Evolutionary conservation across 768 basidiomycete genomes (phyloP).

Genomic region (Clavulina sp.): DNA sequence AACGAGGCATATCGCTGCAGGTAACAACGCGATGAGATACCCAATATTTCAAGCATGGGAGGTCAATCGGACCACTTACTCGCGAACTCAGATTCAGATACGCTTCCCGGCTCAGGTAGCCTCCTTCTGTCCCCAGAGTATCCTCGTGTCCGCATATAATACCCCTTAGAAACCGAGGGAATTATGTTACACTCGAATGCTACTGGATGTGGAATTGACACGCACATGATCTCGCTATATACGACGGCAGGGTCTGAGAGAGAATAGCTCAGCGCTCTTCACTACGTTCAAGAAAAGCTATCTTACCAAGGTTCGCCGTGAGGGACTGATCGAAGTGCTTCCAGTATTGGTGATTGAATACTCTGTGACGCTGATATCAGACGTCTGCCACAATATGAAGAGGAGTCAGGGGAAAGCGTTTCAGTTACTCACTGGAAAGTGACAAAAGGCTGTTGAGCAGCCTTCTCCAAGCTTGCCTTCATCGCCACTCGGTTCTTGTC

Average conservation of each 20-base stretch:
- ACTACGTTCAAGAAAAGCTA: background rate
- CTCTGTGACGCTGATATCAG: too few relatives aligned
- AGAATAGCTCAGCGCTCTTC: background rate
- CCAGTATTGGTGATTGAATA: constrained; percentile 4
- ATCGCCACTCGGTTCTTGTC: too few relatives aligned
- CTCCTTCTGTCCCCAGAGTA: constrained; percentile 20
- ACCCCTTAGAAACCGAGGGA: background rate
- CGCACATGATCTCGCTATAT: constrained; percentile 10
- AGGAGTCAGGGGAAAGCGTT: too few relatives aligned
- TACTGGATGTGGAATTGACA: background rate
- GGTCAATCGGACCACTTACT: background rate
- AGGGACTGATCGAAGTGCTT: constrained; percentile 4
- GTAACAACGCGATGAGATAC: background rate
- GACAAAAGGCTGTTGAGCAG: too few relatives aligned
- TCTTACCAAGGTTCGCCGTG: constrained; percentile 2
- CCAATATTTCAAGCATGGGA: too few relatives aligned
- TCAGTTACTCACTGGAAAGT: too few relatives aligned
- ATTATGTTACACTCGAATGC: background rate
- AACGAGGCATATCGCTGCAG: constrained; percentile 31
- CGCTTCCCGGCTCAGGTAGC: constrained; percentile 26
- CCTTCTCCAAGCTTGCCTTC: too few relatives aligned
- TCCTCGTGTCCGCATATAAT: constrained; percentile 51
- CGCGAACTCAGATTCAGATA: constrained; percentile 37
- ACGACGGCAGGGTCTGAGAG: constrained; percentile 5
- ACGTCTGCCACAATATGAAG: too few relatives aligned